phyloP scores from a whole-genome alignment of 257 asterid species.

The Cynanchum wilfordii region DNA sequence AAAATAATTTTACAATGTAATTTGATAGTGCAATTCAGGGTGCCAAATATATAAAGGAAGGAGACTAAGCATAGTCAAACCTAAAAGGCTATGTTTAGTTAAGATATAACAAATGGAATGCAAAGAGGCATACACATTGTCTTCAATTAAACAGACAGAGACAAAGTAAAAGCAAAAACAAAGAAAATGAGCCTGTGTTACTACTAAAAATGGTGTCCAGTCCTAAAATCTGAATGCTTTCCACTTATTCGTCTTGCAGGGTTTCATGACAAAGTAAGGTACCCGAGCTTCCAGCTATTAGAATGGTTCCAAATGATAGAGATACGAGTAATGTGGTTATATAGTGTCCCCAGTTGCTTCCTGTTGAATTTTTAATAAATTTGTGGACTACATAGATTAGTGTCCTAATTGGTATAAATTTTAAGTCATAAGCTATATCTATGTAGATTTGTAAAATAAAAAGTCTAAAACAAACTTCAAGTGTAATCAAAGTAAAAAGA shows the following conservation, averaged over 20 bases:
- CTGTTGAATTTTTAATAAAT: background rate
- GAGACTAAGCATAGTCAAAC: background rate
- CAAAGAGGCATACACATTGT: background rate
- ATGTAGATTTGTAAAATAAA: background rate
- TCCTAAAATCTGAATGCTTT: background rate
- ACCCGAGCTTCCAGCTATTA: background rate
- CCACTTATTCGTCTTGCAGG: background rate
- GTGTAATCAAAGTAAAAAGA: background rate
- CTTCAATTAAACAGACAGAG: background rate
- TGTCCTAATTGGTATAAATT: background rate
- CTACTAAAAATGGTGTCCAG: background rate
- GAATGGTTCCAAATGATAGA: background rate
- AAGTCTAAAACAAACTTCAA: background rate
- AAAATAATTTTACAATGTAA: background rate
- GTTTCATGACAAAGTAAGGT: background rate
- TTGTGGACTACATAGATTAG: background rate
- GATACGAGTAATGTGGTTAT: background rate
- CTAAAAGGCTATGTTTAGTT: background rate
- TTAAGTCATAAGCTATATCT: background rate
- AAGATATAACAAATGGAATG: background rate
- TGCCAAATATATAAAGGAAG: background rate
- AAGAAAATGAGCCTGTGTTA: background rate
- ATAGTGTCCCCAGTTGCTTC: too few species aligned
- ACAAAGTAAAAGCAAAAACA: background rate
- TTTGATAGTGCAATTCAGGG: background rate